Evolutionary conservation across 2,329 filamentous ascomycete genomes (phyloP).

Genomic region (Cordyceps pruinosa): DNA sequence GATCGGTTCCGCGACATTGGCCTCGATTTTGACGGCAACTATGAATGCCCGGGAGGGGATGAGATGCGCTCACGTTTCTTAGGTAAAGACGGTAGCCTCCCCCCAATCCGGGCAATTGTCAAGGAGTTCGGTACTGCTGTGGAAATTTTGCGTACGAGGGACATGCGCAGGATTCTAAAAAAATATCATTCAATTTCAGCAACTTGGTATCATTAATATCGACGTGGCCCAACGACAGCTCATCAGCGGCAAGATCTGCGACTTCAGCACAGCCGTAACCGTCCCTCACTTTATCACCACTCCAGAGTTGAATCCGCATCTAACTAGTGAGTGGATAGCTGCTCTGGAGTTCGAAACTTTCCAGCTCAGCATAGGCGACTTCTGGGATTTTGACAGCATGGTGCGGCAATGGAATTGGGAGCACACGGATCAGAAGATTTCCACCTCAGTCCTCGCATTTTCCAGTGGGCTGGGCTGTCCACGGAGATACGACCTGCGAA

Average conservation of each 20-base stretch:
- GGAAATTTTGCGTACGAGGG: not conserved
- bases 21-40: not conserved
- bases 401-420: not conserved
- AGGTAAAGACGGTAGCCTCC: not conserved
- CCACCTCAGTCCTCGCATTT: not conserved
- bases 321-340: not conserved
- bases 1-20: conserved; percentile 2
- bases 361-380: not conserved
- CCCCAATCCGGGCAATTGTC: not conserved
- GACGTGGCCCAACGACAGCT: conserved; percentile 15
- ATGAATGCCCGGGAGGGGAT: too few relatives aligned
- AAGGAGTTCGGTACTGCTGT: not conserved
- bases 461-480: not conserved
- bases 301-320: not conserved
- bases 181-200: not conserved
- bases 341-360: not conserved
- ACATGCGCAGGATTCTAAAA: not conserved
- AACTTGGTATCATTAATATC: not conserved
- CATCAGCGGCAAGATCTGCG: conserved; percentile 17
- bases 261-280: conserved; percentile 22
- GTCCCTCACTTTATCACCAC: conserved; percentile 18
- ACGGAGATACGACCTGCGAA: too few relatives aligned
- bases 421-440: not conserved
- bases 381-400: not conserved
- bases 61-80: not conserved